These are phyloP conservation scores for Xenosphaeropsis pyriputrescens DNA, from an alignment of 2,329 filamentous ascomycete genomes.

Conservation along the genomic window DNA sequence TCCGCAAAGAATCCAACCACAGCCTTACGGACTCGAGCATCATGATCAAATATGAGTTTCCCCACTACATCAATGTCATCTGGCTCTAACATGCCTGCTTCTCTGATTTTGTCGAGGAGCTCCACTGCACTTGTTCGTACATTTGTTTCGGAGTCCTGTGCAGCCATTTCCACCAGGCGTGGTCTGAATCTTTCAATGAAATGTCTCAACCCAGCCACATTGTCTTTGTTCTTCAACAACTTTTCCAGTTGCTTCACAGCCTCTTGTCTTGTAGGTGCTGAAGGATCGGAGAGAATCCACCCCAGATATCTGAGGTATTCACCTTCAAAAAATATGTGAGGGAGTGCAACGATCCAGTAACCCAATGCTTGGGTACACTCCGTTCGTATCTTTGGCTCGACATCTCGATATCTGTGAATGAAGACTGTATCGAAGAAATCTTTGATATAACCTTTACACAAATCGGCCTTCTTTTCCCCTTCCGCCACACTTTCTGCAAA, in stretches of 20 bases:
- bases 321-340: slow-evolving; percentile 81
- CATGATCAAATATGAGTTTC: slow-evolving; percentile 77
- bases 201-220: slow-evolving; percentile 61
- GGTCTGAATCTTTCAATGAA: slow-evolving; percentile 88
- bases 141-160: slow-evolving; percentile 64
- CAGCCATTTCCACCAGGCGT: slow-evolving; percentile 85
- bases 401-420: slow-evolving; percentile 87
- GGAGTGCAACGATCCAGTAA: slow-evolving; percentile 74
- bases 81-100: slow-evolving; percentile 77
- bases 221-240: slow-evolving; percentile 68
- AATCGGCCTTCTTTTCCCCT: slow-evolving; percentile 28
- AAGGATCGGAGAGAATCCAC: slow-evolving; percentile 82
- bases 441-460: slow-evolving; percentile 54
- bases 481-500: slow-evolving; percentile 54
- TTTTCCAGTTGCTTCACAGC: slow-evolving; percentile 70
- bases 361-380: slow-evolving; percentile 82
- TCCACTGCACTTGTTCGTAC: slow-evolving; percentile 72
- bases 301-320: slow-evolving; percentile 85
- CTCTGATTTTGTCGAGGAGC: slow-evolving; percentile 67
- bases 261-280: slow-evolving; percentile 63
- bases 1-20: slow-evolving; percentile 84
- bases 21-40: slow-evolving; percentile 72
- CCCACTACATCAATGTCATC: slow-evolving; percentile 83
- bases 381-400: slow-evolving; percentile 75
- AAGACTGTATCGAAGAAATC: slow-evolving; percentile 90